Percentiles rank a stretch among this genome's conserved stretches.
Conservation (phyloP, 1,139 yeast genomes). For the Barnettozyma hawaiiensis region DNA sequence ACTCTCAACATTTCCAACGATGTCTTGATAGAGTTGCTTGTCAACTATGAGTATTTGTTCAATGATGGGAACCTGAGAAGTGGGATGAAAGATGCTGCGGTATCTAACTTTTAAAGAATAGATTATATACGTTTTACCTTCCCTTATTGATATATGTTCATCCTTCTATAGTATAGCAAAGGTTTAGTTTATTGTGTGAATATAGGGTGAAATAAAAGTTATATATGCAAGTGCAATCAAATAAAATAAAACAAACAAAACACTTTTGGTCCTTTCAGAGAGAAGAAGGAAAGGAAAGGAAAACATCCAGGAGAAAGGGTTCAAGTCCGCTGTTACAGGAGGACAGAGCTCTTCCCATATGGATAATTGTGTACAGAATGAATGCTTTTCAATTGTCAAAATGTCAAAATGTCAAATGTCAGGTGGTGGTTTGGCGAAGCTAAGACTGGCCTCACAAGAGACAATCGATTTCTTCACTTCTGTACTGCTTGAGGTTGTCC, state of each 20-base stretch:
- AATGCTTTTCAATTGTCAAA: too few relatives aligned
- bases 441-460: conserved; percentile 19
- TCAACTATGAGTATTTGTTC: conserved; percentile 61
- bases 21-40: conserved; percentile 55
- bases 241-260: background rate
- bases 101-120: conserved; percentile 28
- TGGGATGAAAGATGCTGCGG: conserved; percentile 29
- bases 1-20: conserved; percentile 69
- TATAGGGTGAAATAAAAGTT: too few relatives aligned
- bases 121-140: too few relatives aligned
- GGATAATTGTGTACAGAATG: too few relatives aligned
- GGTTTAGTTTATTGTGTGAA: too few relatives aligned
- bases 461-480: conserved; percentile 23
- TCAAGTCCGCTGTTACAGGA: background rate
- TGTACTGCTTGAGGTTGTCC: conserved; percentile 35
- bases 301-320: background rate
- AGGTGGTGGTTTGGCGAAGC: too few relatives aligned
- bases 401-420: too few relatives aligned
- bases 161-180: too few relatives aligned
- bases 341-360: too few relatives aligned
- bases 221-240: background rate
- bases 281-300: too few relatives aligned
- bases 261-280: background rate
- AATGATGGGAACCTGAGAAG: conserved; percentile 42
- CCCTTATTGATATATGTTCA: too few relatives aligned